Percentiles rank a stretch among this genome's conserved stretches.
Conservation (phyloP, 2,329 filamentous ascomycete species). For the Scedosporium dehoogii region DNA sequence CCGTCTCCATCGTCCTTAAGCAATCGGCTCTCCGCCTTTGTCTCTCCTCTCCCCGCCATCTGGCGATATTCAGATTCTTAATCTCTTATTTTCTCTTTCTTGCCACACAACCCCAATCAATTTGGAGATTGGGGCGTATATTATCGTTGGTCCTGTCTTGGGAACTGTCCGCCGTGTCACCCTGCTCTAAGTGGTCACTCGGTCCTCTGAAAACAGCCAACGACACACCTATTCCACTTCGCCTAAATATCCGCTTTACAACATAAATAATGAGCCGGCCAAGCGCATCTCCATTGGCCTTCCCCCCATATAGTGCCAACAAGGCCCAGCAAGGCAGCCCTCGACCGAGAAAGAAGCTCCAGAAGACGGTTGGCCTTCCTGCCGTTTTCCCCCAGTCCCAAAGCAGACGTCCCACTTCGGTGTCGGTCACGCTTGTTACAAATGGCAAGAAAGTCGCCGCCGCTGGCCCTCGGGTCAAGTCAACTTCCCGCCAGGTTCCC, state of each 20-base stretch:
- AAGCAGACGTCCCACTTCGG: background rate
- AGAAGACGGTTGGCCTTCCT: constrained; percentile 4
- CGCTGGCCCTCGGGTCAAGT: background rate
- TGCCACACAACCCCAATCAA: background rate
- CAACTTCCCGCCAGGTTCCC: background rate
- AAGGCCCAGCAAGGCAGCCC: background rate
- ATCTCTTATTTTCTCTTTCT: background rate
- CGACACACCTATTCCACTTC: background rate
- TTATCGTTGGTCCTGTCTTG: background rate
- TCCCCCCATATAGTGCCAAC: background rate
- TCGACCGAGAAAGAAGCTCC: constrained; percentile 1
- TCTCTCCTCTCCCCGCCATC: too few species aligned
- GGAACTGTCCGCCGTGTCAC: background rate
- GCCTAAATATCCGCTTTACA: constrained; percentile 7
- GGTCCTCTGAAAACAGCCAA: background rate
- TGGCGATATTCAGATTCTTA: background rate
- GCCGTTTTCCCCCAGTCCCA: background rate
- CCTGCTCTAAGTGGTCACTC: background rate
- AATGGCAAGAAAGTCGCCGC: background rate
- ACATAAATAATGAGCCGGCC: constrained; percentile 4
- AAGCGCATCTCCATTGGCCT: background rate
- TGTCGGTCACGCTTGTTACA: background rate
- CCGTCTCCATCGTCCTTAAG: too few species aligned
- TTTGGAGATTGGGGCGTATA: background rate
- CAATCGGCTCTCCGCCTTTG: too few species aligned